Conservation (phyloP, 805 yeast species). For the Ogataea pilisensis region DNA sequence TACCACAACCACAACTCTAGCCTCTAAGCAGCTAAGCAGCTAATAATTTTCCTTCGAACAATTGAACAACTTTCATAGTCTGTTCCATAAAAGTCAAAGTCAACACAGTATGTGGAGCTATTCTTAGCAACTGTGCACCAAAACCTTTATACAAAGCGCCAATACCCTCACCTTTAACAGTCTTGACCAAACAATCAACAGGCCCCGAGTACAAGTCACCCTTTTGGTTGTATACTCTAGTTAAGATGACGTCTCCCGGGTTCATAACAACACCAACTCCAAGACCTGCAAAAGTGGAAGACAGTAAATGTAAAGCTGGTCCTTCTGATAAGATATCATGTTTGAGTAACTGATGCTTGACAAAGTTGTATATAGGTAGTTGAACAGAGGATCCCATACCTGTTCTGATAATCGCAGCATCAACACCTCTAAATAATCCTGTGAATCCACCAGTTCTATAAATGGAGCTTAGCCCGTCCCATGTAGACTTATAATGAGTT, state of each 20-base stretch:
- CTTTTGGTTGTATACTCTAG: slow-evolving; percentile 92
- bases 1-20: too few species aligned
- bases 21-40: too few species aligned
- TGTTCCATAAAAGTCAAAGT: slow-evolving; percentile 95
- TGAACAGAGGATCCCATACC: slow-evolving; percentile 96
- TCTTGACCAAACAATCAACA: slow-evolving; percentile 81
- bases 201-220: slow-evolving; percentile 85
- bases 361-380: slow-evolving; percentile 80
- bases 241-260: slow-evolving; percentile 94
- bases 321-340: slow-evolving; percentile 56
- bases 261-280: slow-evolving; percentile 96
- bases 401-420: slow-evolving; percentile 90
- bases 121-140: slow-evolving; percentile 85
- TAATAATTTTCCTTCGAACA: slow-evolving; percentile 34
- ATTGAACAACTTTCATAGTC: slow-evolving; percentile 61
- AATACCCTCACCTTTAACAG: slow-evolving; percentile 79
- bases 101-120: slow-evolving; percentile 91
- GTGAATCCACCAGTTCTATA: slow-evolving; percentile 62
- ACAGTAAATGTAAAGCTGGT: slow-evolving; percentile 62
- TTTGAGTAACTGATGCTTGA: slow-evolving; percentile 58
- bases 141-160: slow-evolving; percentile 91
- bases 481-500: slow-evolving; percentile 71
- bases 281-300: slow-evolving; percentile 77
- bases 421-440: slow-evolving; percentile 87
- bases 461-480: slow-evolving; percentile 64